Evolutionary conservation across 1,139 yeast species (phyloP).

Genomic region (Pichia sp.): DNA sequence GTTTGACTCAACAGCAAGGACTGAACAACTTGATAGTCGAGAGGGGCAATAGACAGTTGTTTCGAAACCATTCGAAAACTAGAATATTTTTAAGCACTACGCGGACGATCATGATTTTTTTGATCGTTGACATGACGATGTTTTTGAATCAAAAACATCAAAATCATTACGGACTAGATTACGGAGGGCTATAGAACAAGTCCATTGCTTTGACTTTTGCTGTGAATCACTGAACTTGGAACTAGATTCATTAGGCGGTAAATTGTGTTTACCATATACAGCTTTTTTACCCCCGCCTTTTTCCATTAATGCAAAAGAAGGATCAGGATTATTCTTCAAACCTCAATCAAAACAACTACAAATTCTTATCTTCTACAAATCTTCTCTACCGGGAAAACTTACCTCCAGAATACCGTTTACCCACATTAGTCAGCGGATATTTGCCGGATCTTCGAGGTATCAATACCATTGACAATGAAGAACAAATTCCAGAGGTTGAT

Average conservation of each 20-base stretch:
- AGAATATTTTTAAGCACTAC: neutral
- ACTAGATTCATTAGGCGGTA: neutral
- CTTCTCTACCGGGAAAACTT: constrained; percentile 13
- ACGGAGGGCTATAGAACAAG: too few species aligned
- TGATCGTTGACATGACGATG: too few species aligned
- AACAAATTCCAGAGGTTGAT: constrained; percentile 24
- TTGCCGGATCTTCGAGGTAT: constrained; percentile 19
- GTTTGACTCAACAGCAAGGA: neutral
- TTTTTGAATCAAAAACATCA: too few species aligned
- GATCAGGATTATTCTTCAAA: neutral
- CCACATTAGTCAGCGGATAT: constrained; percentile 21
- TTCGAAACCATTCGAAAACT: neutral
- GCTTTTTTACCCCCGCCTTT: neutral
- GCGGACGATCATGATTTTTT: too few species aligned
- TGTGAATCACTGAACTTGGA: too few species aligned
- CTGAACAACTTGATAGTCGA: neutral
- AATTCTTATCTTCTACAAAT: constrained; percentile 14
- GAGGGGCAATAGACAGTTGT: neutral
- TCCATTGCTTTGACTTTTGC: too few species aligned
- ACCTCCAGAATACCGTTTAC: constrained; percentile 16
- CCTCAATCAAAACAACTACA: constrained; percentile 2
- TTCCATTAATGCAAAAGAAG: constrained; percentile 1
- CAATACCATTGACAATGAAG: constrained; percentile 29
- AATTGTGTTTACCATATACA: neutral
- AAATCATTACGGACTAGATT: too few species aligned